Base-by-base conservation (phyloP, 345 rosid species). In the sweet orange (Citrus sinensis) region DNA sequence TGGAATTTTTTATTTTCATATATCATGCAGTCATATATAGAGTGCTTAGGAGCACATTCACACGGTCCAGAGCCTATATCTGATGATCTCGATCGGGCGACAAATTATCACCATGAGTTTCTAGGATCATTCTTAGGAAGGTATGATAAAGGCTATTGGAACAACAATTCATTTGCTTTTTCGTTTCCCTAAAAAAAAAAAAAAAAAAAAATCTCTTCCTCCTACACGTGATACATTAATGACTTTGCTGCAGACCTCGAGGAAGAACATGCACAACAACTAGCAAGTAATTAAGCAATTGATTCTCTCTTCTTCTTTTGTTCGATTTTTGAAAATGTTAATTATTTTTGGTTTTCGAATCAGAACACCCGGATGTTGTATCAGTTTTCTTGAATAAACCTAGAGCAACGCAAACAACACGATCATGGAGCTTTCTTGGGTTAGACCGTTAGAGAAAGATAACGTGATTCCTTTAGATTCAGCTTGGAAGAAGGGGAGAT, bases 391-490 rank as follows among this genome's bases (percentile, higher is more conserved):
- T 79, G 78, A 89, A 87, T 87, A 85, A 82, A 68, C 88, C 83
- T 66, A 84, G 83, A 70, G 80, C 83, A 35, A 27, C 85, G 17
- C 95, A 87, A 10, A 92, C 93, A 2, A 92, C 95, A 67, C 85
- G 77, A 22, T 89, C 97, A 56, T 89, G 94, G 97, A 78, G 81
- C 59, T 92, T 91, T 70, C 83, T 91, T 73, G 85, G 90, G 37
- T 80, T 90, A 35, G 37, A 6, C 37, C 1, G 37, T 35, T 6
- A 39, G 89, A 82, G 80, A 86, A 68, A 49, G 68, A 79, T 70
- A 85, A 87, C 19, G 55, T 70, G 16, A 51, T 87, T 77, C 88
- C 80, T 24, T 22, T 32, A 1, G 64, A 73, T n/a, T 90, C 93
- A 1, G 64, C 87, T 0, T 89, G 92, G 93, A 85, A n/a, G 9